phyloP scores from a whole-genome alignment of 106 monocot genomes.

The Dendrobium chrysotoxum region DNA sequence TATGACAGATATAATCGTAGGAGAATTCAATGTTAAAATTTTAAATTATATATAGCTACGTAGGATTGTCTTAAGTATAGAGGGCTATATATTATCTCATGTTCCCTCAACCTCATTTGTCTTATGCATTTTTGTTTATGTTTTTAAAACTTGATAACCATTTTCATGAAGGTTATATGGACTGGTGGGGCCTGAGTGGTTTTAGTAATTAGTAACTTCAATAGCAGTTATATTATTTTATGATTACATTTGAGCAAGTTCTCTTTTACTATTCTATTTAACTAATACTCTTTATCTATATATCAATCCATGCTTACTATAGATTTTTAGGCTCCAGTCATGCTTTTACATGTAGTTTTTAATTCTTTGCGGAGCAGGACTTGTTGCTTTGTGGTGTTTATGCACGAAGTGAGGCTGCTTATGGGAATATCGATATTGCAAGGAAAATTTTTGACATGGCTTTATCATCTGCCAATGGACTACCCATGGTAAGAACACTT shows the following conservation, averaged over 20 bases:
- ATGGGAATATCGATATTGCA: constrained; percentile 72
- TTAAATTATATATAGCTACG: no score
- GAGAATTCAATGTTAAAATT: no score
- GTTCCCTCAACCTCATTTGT: neutral
- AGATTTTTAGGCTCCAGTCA: neutral
- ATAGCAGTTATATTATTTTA: neutral
- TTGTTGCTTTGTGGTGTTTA: constrained; percentile 89
- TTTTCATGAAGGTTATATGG: neutral
- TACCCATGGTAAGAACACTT: constrained; percentile 41
- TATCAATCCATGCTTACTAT: neutral
- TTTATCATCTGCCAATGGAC: constrained; percentile 49
- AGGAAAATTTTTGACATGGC: constrained; percentile 97
- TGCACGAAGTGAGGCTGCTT: constrained; percentile 69
- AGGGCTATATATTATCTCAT: neutral
- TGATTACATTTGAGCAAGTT: neutral
- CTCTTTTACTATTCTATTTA: neutral
- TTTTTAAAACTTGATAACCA: neutral
- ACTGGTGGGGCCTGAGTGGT: neutral
- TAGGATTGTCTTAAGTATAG: no score
- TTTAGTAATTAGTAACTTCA: neutral
- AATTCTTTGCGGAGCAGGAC: constrained; percentile 39
- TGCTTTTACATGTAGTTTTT: neutral
- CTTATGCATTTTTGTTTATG: neutral
- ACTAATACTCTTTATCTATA: neutral
- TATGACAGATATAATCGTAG: no score